Conservation (phyloP, 495 filamentous ascomycete species). For the Symbiotaphrina buchneri region DNA sequence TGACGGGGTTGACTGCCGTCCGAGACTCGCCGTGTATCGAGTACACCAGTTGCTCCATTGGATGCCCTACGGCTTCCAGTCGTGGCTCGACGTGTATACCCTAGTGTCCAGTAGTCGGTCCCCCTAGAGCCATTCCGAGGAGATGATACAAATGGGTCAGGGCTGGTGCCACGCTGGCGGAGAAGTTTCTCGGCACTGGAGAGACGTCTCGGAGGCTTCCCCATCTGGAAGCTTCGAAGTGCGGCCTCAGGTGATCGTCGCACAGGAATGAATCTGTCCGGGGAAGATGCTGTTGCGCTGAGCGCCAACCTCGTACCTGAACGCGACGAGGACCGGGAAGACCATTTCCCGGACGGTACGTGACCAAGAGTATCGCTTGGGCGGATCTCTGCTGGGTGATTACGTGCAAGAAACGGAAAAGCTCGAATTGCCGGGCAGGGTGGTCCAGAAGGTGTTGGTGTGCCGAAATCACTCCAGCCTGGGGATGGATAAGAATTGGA, state of each 20-base stretch:
- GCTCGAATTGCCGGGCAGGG: not conserved
- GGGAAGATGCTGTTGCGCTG: slow-evolving; percentile 10
- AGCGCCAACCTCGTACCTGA: no score
- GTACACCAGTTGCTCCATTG: slow-evolving; percentile 2
- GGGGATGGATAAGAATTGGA: no score
- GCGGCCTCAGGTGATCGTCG: slow-evolving; percentile 20
- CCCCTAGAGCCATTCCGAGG: slow-evolving; percentile 12
- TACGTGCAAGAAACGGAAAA: not conserved
- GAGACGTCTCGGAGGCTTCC: slow-evolving; percentile 36
- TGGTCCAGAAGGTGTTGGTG: not conserved
- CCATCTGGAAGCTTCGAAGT: slow-evolving; percentile 36
- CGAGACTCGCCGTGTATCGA: slow-evolving; percentile 3
- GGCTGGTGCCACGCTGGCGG: slow-evolving; percentile 27
- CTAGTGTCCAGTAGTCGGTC: slow-evolving; percentile 1
- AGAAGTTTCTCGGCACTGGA: slow-evolving; percentile 35
- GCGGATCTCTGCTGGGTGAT: no score
- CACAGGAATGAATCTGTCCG: slow-evolving; percentile 49
- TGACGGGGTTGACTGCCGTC: slow-evolving; percentile 10
- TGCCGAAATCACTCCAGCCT: not conserved
- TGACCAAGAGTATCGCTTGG: no score
- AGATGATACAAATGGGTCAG: slow-evolving; percentile 41
- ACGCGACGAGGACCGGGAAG: no score
- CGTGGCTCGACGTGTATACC: not conserved
- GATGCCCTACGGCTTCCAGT: not conserved
- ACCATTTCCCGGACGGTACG: not conserved